A percentile compares a stretch with the other conserved stretches of the same genome.
Conservation (phyloP, 140 eudicot genomes). For the Senecio squalidus region DNA sequence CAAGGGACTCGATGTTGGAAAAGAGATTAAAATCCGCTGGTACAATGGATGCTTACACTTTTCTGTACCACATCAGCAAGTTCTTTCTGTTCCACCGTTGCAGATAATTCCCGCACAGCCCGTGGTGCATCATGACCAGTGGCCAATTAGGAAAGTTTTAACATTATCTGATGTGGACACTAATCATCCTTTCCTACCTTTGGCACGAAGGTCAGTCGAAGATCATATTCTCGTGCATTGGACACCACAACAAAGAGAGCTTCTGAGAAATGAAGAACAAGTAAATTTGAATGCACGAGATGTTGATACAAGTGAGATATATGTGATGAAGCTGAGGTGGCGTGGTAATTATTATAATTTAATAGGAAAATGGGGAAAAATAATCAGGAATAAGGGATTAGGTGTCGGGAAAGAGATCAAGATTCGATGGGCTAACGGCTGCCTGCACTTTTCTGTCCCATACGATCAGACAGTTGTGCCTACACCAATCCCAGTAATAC, state of each 20-base stretch:
- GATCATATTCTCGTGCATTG: conserved; percentile 74
- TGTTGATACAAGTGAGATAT: conserved; percentile 63
- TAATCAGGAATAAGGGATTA: conserved; percentile 58
- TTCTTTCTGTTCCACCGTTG: conserved; percentile 28
- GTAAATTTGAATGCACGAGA: conserved; percentile 66
- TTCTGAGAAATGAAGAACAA: conserved; percentile 64
- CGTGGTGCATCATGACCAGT: conserved; percentile 24
- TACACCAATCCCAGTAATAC: conserved; percentile 31
- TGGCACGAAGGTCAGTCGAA: conserved; percentile 64
- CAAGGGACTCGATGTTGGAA: conserved; percentile 68
- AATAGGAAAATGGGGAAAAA: conserved; percentile 73
- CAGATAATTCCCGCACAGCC: conserved; percentile 36
- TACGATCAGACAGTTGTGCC: conserved; percentile 39
- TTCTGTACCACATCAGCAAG: conserved; percentile 42
- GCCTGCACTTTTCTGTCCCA: conserved; percentile 51
- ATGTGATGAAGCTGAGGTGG: conserved; percentile 75
- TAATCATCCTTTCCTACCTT: conserved; percentile 73
- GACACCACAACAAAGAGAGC: conserved; percentile 58
- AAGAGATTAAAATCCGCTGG: conserved; percentile 71
- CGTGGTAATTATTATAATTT: conserved; percentile 72
- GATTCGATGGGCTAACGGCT: conserved; percentile 62
- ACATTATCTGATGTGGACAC: conserved; percentile 77
- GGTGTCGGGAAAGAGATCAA: conserved; percentile 76
- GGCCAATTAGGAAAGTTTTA: conserved; percentile 52
- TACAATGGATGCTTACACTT: conserved; percentile 58